Evolutionary conservation across 2,329 filamentous ascomycete genomes (phyloP), one percentile per base, ranked within the genome.

Genomic region (Aureobasidium lini): DNA sequence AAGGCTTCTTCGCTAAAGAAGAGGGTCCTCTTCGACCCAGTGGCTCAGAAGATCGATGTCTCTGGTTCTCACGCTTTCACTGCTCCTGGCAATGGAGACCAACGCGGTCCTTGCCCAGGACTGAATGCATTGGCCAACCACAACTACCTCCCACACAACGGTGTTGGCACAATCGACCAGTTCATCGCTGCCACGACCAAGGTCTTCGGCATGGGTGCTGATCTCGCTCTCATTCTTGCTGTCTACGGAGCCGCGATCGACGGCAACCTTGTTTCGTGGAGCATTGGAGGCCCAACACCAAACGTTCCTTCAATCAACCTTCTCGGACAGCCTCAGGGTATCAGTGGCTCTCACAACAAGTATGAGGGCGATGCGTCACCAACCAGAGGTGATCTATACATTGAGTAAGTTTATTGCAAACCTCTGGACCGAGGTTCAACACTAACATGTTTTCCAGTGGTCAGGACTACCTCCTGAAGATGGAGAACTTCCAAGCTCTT

Each of bases 291-390:
- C 11, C 62, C 60, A 15, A 40, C 61, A 11, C 23, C 52, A 16
- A 60, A 62, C 16, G 65, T 62, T 18, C 52, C 60, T 16, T 54
- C 54, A 7, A 43, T 60, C 28, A 65, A 63, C 32, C 57, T 67
- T 34, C 57, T 66, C 28, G 65, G 64, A 28, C 59, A 60, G 57
- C 64, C 65, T 2, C 61, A 65, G 52, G 67, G 67, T 42, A 62
- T 69, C 49, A 61, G 59, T 32, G 62, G 63, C 10, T 66, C 65
- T 29, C 71, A 73, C 63, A 67, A 67, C 64, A 69, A 71, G 58
- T 73, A 72, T 59, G 72, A 74, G 62, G 52, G 62, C 32, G 72
- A 74, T 54, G 65, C 60, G 8, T 71, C 68, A 15, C 70, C 71
- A 1, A 64, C 66, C 15, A 64, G 68, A 34, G 65, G 63, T 47